Base-by-base conservation (phyloP, 202 grass and related monocot species). In the Schoenoplectus triqueter region DNA sequence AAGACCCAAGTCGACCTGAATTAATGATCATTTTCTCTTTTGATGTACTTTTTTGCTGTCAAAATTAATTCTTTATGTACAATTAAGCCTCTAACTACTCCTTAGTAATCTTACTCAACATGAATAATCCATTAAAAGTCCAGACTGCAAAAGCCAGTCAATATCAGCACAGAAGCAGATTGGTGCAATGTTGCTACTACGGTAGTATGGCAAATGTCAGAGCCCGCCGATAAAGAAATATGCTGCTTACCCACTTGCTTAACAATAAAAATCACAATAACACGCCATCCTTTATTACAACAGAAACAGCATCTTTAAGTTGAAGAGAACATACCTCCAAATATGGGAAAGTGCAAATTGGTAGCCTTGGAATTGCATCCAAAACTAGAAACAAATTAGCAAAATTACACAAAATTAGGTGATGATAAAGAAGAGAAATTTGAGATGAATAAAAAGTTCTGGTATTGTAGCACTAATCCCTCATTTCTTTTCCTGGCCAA, bases 301-400 rank as follows among this genome's bases (percentile, higher is more conserved):
- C 7, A 45, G 75, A 45, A 61, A 79, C 3, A 79, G 3, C 39
- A 54, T 79, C 75, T 44, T 79, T 44, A 76, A 17, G 44, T 83
- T 55, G 45, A 70, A 56, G 7, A 70, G 21, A 31, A 14, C 19
- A 64, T 83, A 83, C 81, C 81, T 55, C 48, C 64, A 41, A 69
- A 83, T 83, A 14, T 2, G 6, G 64, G 50, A n/a, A 56, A 57
- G 48, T 49, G 70, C 15, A 66, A 83, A 11, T 59, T 70, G 9
- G 15, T 20, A 51, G 17, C 3, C 49, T 83, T 83, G 21, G 66
- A 66, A 83, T 70, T 83, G 81, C 47, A 83, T 83, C 81, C 3
- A 20, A 83, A 57, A 83, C 64, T 71, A 52, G 8, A 83, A 11
- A 83, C 6, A 52, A 39, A 67, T 20, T 6, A 82, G 41, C 4